phyloP scores from a whole-genome alignment of 2,329 filamentous ascomycete species.

The Fusarium sp. region DNA sequence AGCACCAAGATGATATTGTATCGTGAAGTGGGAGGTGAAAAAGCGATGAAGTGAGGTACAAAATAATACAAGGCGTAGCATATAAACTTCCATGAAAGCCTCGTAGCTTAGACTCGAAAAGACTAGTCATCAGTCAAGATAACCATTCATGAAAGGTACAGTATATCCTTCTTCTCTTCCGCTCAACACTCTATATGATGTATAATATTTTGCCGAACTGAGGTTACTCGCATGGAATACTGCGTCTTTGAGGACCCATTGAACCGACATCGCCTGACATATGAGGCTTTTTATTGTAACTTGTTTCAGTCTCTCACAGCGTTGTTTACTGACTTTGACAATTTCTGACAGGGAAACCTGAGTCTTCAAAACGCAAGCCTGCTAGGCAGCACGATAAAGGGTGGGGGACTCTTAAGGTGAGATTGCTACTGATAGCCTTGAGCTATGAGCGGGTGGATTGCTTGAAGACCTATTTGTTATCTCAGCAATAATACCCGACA shows the following conservation, averaged over 20 bases:
- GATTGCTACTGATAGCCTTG: too few species aligned
- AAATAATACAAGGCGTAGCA: accelerated
- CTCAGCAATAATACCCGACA: too few species aligned
- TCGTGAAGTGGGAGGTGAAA: accelerated
- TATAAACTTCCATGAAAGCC: not conserved
- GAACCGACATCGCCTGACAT: constrained; percentile 24
- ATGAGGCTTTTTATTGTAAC: not conserved
- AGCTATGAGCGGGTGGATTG: too few species aligned
- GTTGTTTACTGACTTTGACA: not conserved
- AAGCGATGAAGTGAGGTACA: accelerated
- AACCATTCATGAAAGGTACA: not conserved
- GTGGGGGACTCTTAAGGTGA: accelerated
- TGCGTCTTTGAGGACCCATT: constrained; percentile 20
- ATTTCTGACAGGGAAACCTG: not conserved
- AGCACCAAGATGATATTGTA: accelerated
- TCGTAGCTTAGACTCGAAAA: not conserved
- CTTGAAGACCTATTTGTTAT: too few species aligned
- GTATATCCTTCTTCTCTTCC: accelerated
- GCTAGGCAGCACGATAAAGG: accelerated
- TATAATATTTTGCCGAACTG: constrained; percentile 27
- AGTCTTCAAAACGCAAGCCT: not conserved
- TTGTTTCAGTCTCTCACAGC: not conserved
- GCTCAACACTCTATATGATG: not conserved
- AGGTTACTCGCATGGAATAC: constrained; percentile 1
- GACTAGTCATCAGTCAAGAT: too few species aligned